A percentile compares a stretch with the other conserved stretches of the same genome.
phyloP scores from a whole-genome alignment of 2,329 filamentous ascomycete species.

The Hypoxylon sp. region DNA sequence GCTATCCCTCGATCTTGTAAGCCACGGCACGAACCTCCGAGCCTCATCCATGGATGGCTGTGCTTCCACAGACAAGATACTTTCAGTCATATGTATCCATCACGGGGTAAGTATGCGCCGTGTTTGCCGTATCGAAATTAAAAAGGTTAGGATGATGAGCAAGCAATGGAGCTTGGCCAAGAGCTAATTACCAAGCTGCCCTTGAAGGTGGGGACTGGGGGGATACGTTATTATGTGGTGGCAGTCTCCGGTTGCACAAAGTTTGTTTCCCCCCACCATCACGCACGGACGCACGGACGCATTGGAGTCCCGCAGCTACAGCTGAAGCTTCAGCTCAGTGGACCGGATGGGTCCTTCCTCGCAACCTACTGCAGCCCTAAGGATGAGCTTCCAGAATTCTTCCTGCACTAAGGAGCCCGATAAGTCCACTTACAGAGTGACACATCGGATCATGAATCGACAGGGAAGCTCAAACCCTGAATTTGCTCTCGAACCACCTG shows the following conservation, averaged over 20 bases:
- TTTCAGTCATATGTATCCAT: neutral
- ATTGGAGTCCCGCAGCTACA: neutral
- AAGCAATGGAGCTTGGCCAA: neutral
- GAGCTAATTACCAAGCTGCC: no score
- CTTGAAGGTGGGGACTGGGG: no score
- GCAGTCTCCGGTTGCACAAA: constrained; percentile 7
- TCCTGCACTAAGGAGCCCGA: constrained; percentile 5
- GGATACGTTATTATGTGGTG: no score
- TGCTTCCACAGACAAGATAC: neutral
- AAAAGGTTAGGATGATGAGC: neutral
- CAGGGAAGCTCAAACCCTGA: neutral
- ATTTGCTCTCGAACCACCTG: constrained; percentile 15
- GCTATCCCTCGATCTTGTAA: constrained; percentile 4
- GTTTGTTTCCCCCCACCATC: neutral
- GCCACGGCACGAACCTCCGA: neutral
- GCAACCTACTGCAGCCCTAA: constrained; percentile 13
- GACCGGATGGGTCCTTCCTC: neutral
- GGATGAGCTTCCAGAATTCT: constrained; percentile 26
- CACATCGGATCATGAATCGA: constrained; percentile 7
- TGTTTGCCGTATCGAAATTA: neutral
- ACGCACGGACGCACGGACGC: constrained; percentile 3
- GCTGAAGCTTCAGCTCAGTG: constrained; percentile 31
- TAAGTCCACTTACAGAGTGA: constrained; percentile 7
- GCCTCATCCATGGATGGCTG: neutral
- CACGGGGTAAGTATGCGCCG: neutral